Conservation (phyloP, 169 alveolate genomes). For the Eimeria praecox region DNA sequence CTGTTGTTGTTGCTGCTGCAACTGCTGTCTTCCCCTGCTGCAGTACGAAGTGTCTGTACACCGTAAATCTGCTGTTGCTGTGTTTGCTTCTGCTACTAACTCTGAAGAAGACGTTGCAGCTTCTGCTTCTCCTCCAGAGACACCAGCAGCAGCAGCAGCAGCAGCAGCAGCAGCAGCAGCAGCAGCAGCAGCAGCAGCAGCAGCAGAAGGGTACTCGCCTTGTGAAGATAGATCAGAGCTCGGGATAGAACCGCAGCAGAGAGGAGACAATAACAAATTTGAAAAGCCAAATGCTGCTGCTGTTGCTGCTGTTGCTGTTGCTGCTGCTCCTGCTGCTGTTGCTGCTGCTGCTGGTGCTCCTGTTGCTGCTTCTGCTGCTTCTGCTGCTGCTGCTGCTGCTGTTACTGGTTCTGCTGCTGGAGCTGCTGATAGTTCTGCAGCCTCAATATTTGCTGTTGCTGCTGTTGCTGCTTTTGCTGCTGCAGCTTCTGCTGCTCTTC, state of each 20-base stretch:
- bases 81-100: neutral
- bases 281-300: neutral
- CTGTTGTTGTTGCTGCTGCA: slow-evolving; percentile 11
- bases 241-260: slow-evolving; percentile 38
- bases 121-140: neutral
- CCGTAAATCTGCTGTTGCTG: neutral
- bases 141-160: slow-evolving; percentile 17
- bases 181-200: slow-evolving; percentile 45
- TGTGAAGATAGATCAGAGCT: neutral
- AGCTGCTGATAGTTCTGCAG: neutral
- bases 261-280: neutral
- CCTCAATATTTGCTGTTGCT: neutral
- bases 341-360: neutral
- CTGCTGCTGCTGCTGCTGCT: neutral
- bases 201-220: neutral
- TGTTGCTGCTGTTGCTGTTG: neutral
- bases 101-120: slow-evolving; percentile 2
- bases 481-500: neutral
- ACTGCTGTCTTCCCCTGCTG: slow-evolving; percentile 24
- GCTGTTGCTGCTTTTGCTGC: neutral
- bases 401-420: neutral
- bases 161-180: slow-evolving; percentile 7
- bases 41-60: neutral
- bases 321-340: neutral
- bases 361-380: neutral